Evolutionary conservation across 1,139 yeast genomes (phyloP).

Genomic region (Chernovozyma aurita): DNA sequence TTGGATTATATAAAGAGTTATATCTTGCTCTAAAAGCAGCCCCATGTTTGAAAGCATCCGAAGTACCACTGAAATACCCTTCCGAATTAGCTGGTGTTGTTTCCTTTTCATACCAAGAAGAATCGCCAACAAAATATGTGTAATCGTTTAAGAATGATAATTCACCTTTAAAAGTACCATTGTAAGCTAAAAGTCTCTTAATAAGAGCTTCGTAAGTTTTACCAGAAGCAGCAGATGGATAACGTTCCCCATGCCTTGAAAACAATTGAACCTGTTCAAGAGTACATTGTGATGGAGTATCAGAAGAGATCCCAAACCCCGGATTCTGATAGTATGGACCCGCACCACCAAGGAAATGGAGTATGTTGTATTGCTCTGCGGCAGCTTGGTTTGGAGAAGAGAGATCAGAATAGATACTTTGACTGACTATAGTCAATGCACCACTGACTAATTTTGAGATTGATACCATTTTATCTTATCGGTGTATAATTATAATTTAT

Average conservation of each 20-base stretch:
- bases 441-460: conserved; percentile 24
- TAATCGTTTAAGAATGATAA: conserved; percentile 31
- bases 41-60: conserved; percentile 32
- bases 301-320: conserved; percentile 44
- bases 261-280: conserved; percentile 63
- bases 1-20: conserved; percentile 20
- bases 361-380: conserved; percentile 35
- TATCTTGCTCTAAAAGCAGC: conserved; percentile 30
- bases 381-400: conserved; percentile 37
- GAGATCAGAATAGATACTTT: conserved; percentile 22
- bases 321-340: conserved; percentile 44
- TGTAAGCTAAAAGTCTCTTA: conserved; percentile 18
- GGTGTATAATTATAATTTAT: no score
- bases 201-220: conserved; percentile 14
- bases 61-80: conserved; percentile 24
- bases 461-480: conserved; percentile 29
- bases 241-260: conserved; percentile 74
- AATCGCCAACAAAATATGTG: conserved; percentile 26
- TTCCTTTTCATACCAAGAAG: conserved; percentile 22
- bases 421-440: conserved; percentile 26
- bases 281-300: conserved; percentile 46
- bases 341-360: conserved; percentile 42
- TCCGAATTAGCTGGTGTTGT: conserved; percentile 21
- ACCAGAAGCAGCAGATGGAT: conserved; percentile 40
- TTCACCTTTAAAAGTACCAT: conserved; percentile 26